These are phyloP conservation scores for Alnus rubra DNA, from an alignment of 306 rosid species.

Conservation along the genomic window DNA sequence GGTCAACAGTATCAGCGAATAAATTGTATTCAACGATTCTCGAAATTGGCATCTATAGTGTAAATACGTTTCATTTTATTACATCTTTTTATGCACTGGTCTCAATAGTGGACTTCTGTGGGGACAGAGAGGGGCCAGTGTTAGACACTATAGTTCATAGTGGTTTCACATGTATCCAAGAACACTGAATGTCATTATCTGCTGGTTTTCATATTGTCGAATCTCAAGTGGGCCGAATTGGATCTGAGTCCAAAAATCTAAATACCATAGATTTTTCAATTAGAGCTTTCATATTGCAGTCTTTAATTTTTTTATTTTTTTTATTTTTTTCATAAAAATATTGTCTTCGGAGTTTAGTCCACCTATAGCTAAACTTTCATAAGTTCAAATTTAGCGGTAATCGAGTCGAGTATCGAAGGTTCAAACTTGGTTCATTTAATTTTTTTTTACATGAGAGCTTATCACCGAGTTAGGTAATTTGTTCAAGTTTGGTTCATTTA, in stretches of 20 bases:
- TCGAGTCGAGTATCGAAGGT: no score
- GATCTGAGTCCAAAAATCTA: conserved; percentile 15
- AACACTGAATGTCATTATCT: conserved; percentile 29
- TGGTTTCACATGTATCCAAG: conserved; percentile 33
- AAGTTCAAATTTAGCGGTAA: not conserved
- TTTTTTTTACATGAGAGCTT: no score
- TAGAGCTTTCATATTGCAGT: not conserved
- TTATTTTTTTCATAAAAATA: no score
- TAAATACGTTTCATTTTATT: conserved; percentile 40
- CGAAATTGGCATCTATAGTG: conserved; percentile 38
- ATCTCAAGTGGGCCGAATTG: conserved; percentile 27
- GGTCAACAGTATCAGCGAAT: conserved; percentile 21
- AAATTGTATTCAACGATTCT: conserved; percentile 26
- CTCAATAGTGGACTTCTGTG: conserved; percentile 51
- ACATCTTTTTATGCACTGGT: conserved; percentile 60
- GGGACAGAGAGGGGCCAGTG: conserved; percentile 43
- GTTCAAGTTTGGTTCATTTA: no score
- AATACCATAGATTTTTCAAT: not conserved
- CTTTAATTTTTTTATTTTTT: not conserved
- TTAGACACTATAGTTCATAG: conserved; percentile 33
- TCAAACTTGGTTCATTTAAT: no score
- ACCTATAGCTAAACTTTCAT: not conserved
- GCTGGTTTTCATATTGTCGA: conserved; percentile 28
- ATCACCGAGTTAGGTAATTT: no score
- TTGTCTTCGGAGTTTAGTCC: not conserved